Conservation (phyloP, 441 rosid species). For the Lepidium campestre region DNA sequence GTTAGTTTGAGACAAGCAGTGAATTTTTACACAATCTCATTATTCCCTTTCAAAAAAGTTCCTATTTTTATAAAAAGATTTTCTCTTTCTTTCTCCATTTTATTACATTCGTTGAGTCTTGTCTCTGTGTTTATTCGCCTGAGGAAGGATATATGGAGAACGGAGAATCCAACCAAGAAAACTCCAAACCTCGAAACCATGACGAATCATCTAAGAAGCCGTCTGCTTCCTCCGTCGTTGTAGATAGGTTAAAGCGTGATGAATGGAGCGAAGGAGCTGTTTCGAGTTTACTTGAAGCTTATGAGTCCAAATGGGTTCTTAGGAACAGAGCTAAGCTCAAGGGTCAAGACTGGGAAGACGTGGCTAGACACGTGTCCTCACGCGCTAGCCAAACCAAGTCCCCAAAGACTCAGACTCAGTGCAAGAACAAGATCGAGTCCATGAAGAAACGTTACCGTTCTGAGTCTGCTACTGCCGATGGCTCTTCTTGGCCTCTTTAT, state of each 20-base stretch:
- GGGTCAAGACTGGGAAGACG: constrained; percentile 97
- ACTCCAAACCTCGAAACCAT: constrained; percentile 30
- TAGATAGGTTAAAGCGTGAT: constrained; percentile 74
- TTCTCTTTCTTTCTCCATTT: constrained; percentile 13
- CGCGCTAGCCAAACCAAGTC: constrained; percentile 58
- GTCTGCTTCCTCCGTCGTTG: constrained; percentile 13
- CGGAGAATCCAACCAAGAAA: constrained; percentile 41
- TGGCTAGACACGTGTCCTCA: constrained; percentile 69
- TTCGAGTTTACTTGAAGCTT: constrained; percentile 77
- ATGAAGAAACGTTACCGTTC: constrained; percentile 95
- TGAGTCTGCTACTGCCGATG: constrained; percentile 67
- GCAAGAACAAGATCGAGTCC: constrained; percentile 98
- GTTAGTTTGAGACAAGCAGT: neutral
- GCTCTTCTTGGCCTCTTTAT: constrained; percentile 87
- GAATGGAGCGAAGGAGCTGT: constrained; percentile 99
- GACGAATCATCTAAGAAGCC: constrained; percentile 37
- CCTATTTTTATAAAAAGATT: neutral
- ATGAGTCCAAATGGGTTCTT: constrained; percentile 82
- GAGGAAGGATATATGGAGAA: constrained; percentile 51
- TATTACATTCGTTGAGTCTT: constrained; percentile 26
- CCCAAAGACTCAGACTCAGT: constrained; percentile 89
- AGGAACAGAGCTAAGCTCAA: constrained; percentile 90
- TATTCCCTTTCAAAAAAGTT: constrained; percentile 9
- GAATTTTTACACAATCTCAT: constrained; percentile 10
- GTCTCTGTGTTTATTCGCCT: constrained; percentile 2